phyloP scores from a whole-genome alignment of 192 early-diverging fungal species.

The Coemansia sp. region DNA sequence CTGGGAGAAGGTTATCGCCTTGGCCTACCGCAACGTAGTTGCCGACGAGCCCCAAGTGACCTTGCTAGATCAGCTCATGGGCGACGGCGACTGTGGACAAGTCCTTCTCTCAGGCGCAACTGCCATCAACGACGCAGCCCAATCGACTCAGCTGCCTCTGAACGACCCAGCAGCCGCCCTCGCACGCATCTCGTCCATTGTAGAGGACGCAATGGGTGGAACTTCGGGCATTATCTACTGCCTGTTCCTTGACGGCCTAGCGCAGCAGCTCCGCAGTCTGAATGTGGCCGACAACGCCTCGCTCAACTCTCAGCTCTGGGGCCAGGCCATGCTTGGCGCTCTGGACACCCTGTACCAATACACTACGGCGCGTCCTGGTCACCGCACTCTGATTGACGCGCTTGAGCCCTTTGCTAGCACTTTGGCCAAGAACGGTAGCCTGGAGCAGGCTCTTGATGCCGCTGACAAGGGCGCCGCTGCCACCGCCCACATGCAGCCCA shows the following conservation, averaged over 20 bases:
- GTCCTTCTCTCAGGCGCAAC: conserved; percentile 66
- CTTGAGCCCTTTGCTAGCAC: conserved; percentile 64
- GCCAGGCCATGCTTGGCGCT: conserved; percentile 57
- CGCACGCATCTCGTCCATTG: conserved; percentile 59
- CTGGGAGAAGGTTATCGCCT: conserved; percentile 55
- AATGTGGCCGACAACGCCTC: conserved; percentile 18
- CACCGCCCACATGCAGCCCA: conserved; percentile 60
- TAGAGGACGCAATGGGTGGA: conserved; percentile 78
- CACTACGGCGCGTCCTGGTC: conserved; percentile 68
- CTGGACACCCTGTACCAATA: conserved; percentile 62
- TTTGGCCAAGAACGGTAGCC: conserved; percentile 43
- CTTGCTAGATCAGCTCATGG: conserved; percentile 67
- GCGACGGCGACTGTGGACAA: conserved; percentile 84
- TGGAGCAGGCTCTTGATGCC: conserved; percentile 53
- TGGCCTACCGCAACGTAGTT: conserved; percentile 54
- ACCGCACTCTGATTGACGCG: conserved; percentile 73
- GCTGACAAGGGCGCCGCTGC: conserved; percentile 56
- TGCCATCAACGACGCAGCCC: conserved; percentile 56
- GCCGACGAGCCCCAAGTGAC: conserved; percentile 62
- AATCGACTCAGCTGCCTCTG: conserved; percentile 44
- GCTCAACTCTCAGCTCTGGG: conserved; percentile 48
- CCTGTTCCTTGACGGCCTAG: conserved; percentile 66
- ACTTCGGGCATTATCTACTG: conserved; percentile 79
- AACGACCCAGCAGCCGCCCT: conserved; percentile 59
- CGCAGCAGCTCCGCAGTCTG: conserved; percentile 50